Evolutionary conservation across 2,329 filamentous ascomycete species (phyloP).

Genomic region (Penicillium brevicompactum): DNA sequence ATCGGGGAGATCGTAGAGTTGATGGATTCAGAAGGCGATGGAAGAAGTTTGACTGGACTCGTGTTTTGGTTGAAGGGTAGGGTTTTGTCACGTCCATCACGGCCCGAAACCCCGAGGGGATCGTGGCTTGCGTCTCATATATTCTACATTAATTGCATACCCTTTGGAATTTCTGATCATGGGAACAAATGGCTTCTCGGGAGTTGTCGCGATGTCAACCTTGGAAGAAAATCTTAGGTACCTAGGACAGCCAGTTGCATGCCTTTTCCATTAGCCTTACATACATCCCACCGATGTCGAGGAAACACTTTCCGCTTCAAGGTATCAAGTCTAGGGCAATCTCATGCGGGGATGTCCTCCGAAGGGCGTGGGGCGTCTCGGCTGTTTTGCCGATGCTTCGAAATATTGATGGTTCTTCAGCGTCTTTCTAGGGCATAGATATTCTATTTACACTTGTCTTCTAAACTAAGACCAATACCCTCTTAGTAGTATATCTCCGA

Average conservation of each 20-base stretch:
- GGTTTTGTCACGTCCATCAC: background rate
- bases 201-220: too few species aligned
- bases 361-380: constrained; percentile 10
- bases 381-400: constrained; percentile 17
- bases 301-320: background rate
- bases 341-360: constrained; percentile 14
- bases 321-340: background rate
- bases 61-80: constrained; percentile 56
- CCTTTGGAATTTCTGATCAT: background rate
- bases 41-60: constrained; percentile 91
- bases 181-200: too few species aligned
- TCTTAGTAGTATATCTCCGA: background rate
- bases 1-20: constrained; percentile 64
- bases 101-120: background rate
- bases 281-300: background rate
- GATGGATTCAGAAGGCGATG: constrained; percentile 82
- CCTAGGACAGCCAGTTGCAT: background rate
- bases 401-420: constrained; percentile 8
- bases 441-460: too few species aligned
- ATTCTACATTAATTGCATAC: background rate
- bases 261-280: background rate
- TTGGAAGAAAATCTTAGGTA: too few species aligned
- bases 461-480: too few species aligned
- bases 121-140: background rate
- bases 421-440: background rate